phyloP scores from a whole-genome alignment of 2,329 filamentous ascomycete genomes.

The Kalaharituber pfeilii region DNA sequence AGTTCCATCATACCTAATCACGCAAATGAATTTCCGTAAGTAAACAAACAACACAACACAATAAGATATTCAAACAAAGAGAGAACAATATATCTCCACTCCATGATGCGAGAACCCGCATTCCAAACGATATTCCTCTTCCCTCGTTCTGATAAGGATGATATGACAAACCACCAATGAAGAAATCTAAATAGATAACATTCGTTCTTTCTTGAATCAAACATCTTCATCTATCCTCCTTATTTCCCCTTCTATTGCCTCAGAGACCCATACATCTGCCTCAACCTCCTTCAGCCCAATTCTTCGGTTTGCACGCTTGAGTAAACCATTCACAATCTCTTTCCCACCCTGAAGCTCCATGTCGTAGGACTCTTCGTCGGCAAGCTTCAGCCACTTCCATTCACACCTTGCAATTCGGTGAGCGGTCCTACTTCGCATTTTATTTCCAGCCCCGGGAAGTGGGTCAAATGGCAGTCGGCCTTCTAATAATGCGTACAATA shows the following conservation, averaged over 20 bases:
- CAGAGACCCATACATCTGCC: constrained; percentile 55
- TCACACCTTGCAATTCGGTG: constrained; percentile 92
- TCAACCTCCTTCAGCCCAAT: constrained; percentile 60
- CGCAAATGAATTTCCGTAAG: too few species aligned
- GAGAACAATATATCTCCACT: background rate
- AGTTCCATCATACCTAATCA: too few species aligned
- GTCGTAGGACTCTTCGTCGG: constrained; percentile 24
- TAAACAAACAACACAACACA: background rate
- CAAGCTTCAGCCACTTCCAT: constrained; percentile 71
- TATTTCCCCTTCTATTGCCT: constrained; percentile 49
- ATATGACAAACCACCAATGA: background rate
- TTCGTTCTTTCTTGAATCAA: background rate
- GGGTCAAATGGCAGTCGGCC: constrained; percentile 87
- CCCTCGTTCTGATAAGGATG: background rate
- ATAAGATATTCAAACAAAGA: constrained; percentile 1
- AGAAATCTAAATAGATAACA: background rate
- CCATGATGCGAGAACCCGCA: background rate
- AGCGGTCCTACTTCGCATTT: constrained; percentile 63
- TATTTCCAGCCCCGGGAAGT: constrained; percentile 54
- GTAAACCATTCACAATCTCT: constrained; percentile 62
- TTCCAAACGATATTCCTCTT: background rate
- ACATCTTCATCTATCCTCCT: constrained; percentile 35
- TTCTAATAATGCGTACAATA: constrained; percentile 86
- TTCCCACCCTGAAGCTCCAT: constrained; percentile 54
- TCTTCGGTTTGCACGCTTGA: constrained; percentile 66